Evolutionary conservation across 192 early-diverging fungal genomes (phyloP).

Genomic region (Entomortierella beljakovae): DNA sequence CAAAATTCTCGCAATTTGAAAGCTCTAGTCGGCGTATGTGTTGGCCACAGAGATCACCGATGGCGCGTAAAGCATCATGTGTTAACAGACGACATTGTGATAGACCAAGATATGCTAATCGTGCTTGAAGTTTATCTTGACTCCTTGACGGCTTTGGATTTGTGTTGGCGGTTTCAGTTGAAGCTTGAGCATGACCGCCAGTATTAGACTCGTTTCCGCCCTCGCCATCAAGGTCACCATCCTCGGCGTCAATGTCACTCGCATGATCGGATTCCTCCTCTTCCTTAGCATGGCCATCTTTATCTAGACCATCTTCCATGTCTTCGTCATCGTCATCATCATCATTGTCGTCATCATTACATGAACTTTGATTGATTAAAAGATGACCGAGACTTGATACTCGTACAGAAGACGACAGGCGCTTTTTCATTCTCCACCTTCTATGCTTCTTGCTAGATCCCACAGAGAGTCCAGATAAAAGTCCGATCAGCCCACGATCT

Average conservation of each 20-base stretch:
- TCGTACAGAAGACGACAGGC: slow-evolving; percentile 24
- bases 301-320: slow-evolving; percentile 9
- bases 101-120: slow-evolving; percentile 55
- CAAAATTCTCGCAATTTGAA: slow-evolving; percentile 55
- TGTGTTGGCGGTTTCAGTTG: neutral
- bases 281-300: slow-evolving; percentile 21
- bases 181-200: neutral
- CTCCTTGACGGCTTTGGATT: neutral
- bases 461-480: slow-evolving; percentile 25
- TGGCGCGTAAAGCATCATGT: slow-evolving; percentile 37
- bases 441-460: slow-evolving; percentile 26
- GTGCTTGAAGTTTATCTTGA: slow-evolving; percentile 30
- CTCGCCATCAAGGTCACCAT: slow-evolving; percentile 15
- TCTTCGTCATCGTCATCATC: slow-evolving; percentile 7
- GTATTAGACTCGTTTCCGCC: neutral
- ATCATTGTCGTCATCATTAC: slow-evolving; percentile 11
- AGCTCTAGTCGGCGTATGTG: slow-evolving; percentile 62
- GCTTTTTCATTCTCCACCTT: slow-evolving; percentile 17
- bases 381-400: slow-evolving; percentile 37
- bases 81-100: slow-evolving; percentile 58
- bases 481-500: slow-evolving; percentile 40
- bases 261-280: slow-evolving; percentile 26
- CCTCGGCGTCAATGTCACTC: slow-evolving; percentile 20
- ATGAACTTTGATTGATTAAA: slow-evolving; percentile 22
- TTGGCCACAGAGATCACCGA: slow-evolving; percentile 37